A percentile compares a stretch with the other conserved stretches of the same genome.
Evolutionary conservation across 2,329 filamentous ascomycete genomes (phyloP).

Genomic region (Penicillium sclerotigenum): DNA sequence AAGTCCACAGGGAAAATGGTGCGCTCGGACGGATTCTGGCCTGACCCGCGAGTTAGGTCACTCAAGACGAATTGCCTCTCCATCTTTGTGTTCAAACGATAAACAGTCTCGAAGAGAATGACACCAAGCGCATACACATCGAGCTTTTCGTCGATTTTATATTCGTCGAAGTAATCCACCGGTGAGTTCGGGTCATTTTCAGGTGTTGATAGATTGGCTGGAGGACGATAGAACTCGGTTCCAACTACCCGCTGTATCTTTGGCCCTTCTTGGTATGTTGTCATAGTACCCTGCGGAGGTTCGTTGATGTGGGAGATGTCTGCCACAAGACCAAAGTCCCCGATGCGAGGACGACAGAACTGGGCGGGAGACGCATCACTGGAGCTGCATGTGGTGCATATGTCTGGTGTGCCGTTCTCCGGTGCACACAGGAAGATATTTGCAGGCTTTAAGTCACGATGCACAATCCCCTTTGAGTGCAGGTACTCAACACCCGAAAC

Average conservation of each 20-base stretch:
- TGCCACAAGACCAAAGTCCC: conserved; percentile 65
- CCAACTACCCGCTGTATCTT: conserved; percentile 50
- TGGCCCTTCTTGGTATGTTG: conserved; percentile 18
- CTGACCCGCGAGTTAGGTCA: conserved; percentile 35
- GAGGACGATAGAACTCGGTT: conserved; percentile 61
- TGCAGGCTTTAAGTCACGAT: conserved; percentile 66
- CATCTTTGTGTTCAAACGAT: conserved; percentile 51
- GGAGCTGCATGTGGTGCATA: conserved; percentile 47
- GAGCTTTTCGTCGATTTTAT: conserved; percentile 50
- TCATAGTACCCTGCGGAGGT: conserved; percentile 18
- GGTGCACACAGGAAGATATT: conserved; percentile 62
- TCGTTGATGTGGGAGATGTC: conserved; percentile 47
- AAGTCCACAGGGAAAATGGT: conserved; percentile 40
- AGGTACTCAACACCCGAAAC: conserved; percentile 64
- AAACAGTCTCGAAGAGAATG: conserved; percentile 61
- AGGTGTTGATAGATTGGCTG: conserved; percentile 21
- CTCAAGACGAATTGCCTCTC: conserved; percentile 47
- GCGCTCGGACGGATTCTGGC: conserved; percentile 7
- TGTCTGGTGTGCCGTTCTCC: conserved; percentile 47
- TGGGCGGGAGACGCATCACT: conserved; percentile 27
- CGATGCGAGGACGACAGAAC: conserved; percentile 60
- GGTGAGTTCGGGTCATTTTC: background rate
- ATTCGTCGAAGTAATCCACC: conserved; percentile 16
- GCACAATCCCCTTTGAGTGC: conserved; percentile 59
- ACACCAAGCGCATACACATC: conserved; percentile 63